Percentiles rank a stretch among this genome's conserved stretches.
phyloP scores from a whole-genome alignment of 2,329 filamentous ascomycete species.

The Aschersonia sp. region DNA sequence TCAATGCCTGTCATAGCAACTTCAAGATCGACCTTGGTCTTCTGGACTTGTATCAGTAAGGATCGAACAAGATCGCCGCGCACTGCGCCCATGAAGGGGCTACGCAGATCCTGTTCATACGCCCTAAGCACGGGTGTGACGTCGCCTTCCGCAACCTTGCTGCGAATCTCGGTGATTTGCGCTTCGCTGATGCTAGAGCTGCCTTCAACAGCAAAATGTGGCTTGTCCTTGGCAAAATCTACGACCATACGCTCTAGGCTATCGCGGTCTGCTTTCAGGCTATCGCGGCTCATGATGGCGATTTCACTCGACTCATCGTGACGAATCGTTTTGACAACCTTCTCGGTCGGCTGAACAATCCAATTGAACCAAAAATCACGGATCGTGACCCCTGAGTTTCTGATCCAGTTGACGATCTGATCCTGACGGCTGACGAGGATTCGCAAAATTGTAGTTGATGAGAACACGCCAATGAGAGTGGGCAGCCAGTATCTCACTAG shows the following conservation, averaged over 20 bases:
- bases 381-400: slow-evolving; percentile 61
- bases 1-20: slow-evolving; percentile 94
- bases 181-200: slow-evolving; percentile 41
- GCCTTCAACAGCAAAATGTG: slow-evolving; percentile 38
- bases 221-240: slow-evolving; percentile 80
- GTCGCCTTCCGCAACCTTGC: slow-evolving; percentile 79
- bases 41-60: slow-evolving; percentile 90
- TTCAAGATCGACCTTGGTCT: slow-evolving; percentile 97
- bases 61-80: slow-evolving; percentile 79
- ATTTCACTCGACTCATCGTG: slow-evolving; percentile 90
- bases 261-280: slow-evolving; percentile 75
- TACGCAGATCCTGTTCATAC: slow-evolving; percentile 78
- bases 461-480: slow-evolving; percentile 53
- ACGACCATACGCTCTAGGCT: slow-evolving; percentile 97
- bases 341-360: slow-evolving; percentile 74
- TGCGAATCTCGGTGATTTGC: slow-evolving; percentile 60
- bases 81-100: slow-evolving; percentile 68
- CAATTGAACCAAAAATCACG: slow-evolving; percentile 94
- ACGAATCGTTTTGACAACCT: slow-evolving; percentile 79
- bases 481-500: slow-evolving; percentile 85
- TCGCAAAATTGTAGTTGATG: slow-evolving; percentile 73
- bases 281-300: slow-evolving; percentile 90
- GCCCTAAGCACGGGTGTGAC: slow-evolving; percentile 81
- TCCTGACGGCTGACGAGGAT: slow-evolving; percentile 61
- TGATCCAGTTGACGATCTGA: slow-evolving; percentile 67